A percentile compares a stretch with the other conserved stretches of the same genome.
phyloP scores from a whole-genome alignment of 345 rosid genomes.

The Ceriops zippeliana region DNA sequence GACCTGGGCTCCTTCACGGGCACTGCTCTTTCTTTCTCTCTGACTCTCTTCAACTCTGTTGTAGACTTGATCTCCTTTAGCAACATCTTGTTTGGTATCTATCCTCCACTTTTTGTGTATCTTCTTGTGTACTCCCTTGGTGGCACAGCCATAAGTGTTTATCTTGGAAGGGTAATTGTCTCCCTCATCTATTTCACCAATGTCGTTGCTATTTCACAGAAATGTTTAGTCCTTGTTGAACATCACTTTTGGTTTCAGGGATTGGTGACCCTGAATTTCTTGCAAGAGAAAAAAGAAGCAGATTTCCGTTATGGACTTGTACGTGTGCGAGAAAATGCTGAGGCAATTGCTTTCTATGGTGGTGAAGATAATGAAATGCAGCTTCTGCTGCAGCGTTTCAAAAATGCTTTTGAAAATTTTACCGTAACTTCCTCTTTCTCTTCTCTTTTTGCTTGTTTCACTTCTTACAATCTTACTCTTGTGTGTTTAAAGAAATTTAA shows the following conservation, averaged over 20 bases:
- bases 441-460: slow-evolving; percentile 10
- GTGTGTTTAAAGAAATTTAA: neutral
- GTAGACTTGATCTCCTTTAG: slow-evolving; percentile 92
- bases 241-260: slow-evolving; percentile 49
- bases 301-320: slow-evolving; percentile 97
- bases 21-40: slow-evolving; percentile 82
- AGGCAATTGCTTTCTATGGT: slow-evolving; percentile 90
- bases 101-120: slow-evolving; percentile 80
- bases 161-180: slow-evolving; percentile 69
- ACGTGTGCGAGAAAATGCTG: slow-evolving; percentile 95
- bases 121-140: slow-evolving; percentile 80
- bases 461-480: neutral
- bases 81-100: slow-evolving; percentile 83
- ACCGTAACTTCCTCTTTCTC: slow-evolving; percentile 41
- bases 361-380: slow-evolving; percentile 91
- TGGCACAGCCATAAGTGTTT: slow-evolving; percentile 79
- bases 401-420: slow-evolving; percentile 79
- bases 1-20: slow-evolving; percentile 87
- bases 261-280: slow-evolving; percentile 78
- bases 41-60: slow-evolving; percentile 73
- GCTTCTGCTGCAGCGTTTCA: slow-evolving; percentile 84
- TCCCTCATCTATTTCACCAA: neutral
- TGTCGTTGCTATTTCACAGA: neutral
- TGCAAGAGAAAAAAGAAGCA: slow-evolving; percentile 98
- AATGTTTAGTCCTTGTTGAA: neutral